Evolutionary conservation across 179 eudicot genomes (phyloP).

Genomic region (Beta lomatogona): DNA sequence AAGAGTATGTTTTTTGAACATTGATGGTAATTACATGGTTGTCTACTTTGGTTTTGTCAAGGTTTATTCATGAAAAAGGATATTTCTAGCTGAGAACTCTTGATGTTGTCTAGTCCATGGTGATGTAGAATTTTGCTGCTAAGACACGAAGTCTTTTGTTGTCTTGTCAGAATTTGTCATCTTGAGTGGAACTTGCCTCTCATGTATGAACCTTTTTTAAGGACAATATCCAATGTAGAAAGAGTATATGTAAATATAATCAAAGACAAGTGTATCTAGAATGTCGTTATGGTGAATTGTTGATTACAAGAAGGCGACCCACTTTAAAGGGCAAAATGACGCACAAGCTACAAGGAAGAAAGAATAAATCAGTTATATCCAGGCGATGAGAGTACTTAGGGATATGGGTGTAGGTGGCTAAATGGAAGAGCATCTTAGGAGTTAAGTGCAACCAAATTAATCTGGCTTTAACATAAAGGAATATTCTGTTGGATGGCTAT

Average conservation of each 20-base stretch:
- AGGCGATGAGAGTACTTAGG: no score
- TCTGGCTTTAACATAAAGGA: no score
- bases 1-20: not conserved
- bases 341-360: not conserved
- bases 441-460: not conserved
- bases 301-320: not conserved
- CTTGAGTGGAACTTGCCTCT: no score
- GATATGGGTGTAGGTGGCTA: not conserved
- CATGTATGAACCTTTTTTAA: no score
- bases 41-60: not conserved
- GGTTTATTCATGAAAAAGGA: not conserved
- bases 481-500: not conserved
- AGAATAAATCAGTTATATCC: no score
- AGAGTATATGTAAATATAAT: not conserved
- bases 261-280: no score
- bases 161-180: not conserved
- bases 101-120: not conserved
- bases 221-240: not conserved
- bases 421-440: not conserved
- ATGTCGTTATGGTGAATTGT: no score
- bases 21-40: not conserved
- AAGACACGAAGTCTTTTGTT: not conserved
- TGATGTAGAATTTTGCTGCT: not conserved
- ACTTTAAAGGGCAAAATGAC: no score
- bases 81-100: not conserved